phyloP scores from a whole-genome alignment of 2,329 filamentous ascomycete species.

The Beauveria scarabaeidicola region DNA sequence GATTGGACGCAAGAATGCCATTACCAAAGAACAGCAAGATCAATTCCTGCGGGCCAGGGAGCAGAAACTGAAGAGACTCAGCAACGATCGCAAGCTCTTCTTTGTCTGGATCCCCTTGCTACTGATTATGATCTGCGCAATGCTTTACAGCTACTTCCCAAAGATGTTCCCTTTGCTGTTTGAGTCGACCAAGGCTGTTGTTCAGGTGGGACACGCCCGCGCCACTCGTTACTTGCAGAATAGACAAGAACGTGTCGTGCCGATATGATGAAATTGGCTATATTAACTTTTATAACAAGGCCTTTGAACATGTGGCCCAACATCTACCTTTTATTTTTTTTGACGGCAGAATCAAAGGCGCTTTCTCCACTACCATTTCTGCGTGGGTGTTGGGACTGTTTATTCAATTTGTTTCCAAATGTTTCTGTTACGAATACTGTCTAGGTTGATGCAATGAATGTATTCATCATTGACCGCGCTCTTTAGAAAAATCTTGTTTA shows the following conservation, averaged over 20 bases:
- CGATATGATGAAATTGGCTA: conserved; percentile 16
- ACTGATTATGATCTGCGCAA: conserved; percentile 37
- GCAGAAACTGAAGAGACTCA: conserved; percentile 53
- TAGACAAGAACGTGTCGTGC: conserved; percentile 19
- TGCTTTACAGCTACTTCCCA: conserved; percentile 44
- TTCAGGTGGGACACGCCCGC: conserved; percentile 19
- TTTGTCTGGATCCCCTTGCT: conserved; percentile 56
- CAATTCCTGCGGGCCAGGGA: conserved; percentile 53
- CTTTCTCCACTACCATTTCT: neutral
- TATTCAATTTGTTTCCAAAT: neutral
- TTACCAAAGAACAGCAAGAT: conserved; percentile 58
- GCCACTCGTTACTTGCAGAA: conserved; percentile 19
- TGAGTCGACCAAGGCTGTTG: conserved; percentile 25
- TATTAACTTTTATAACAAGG: neutral
- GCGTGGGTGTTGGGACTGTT: neutral
- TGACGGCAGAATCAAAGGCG: neutral
- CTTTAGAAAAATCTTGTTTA: neutral
- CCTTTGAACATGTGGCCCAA: neutral
- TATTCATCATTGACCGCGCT: neutral
- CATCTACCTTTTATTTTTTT: neutral
- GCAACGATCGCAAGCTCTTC: conserved; percentile 57
- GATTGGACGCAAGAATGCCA: conserved; percentile 54
- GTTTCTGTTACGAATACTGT: neutral
- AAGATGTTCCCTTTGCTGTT: conserved; percentile 32
- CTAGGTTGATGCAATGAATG: neutral